Evolutionary conservation across 164 flowering plant species (phyloP), one percentile per base, ranked within the genome.

Genomic region (Litsea cubeba): DNA sequence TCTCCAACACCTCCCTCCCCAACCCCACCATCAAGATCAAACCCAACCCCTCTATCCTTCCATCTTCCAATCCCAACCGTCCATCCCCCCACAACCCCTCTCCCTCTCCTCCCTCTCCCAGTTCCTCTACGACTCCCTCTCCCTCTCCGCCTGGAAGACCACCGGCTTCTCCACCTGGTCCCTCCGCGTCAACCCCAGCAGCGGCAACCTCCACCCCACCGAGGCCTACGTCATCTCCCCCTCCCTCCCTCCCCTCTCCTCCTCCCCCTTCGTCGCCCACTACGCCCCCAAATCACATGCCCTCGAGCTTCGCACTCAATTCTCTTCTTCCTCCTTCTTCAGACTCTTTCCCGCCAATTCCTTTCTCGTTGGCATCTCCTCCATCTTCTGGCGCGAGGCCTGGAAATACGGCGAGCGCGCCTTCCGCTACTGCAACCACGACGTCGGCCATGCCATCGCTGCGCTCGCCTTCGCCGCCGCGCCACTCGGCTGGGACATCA

Each of bases 331-430:
- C 15, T 83, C 85, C 75, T 81, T 87, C 50, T 50, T 69, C 57
- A 75, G 79, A 5, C 81, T 78, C 50, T 85, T 89, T 49, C 95
- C 95, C 0, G 35, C 78, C 23, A 76, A 78, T 25, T 85, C 87
- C 0, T 90, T 95, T 75, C 83, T 95, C 15, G 72, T 95, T 62
- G 97, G 99, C 65, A 32, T 95, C 60, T 83, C 93, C 1, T 95
- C 99, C 0, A 84, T 95, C 72, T 93, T 93, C 75, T 95, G 97
- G 99, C 86, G 99, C 32, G 97, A 95, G 76, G 93, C 97, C 4
- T 95, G 99, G 97, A 95, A 95, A 82, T 95, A 95, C 64, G 95
- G 97, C 5, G 97, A 95, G 74, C 84, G 97, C 28, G 95, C 91
- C 15, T 90, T 90, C 76, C 82, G 97, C 81, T 92, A 91, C 77